Evolutionary conservation across 768 basidiomycete genomes (phyloP), one percentile per base, ranked within the genome.

Genomic region (Clavaria fumosa): DNA sequence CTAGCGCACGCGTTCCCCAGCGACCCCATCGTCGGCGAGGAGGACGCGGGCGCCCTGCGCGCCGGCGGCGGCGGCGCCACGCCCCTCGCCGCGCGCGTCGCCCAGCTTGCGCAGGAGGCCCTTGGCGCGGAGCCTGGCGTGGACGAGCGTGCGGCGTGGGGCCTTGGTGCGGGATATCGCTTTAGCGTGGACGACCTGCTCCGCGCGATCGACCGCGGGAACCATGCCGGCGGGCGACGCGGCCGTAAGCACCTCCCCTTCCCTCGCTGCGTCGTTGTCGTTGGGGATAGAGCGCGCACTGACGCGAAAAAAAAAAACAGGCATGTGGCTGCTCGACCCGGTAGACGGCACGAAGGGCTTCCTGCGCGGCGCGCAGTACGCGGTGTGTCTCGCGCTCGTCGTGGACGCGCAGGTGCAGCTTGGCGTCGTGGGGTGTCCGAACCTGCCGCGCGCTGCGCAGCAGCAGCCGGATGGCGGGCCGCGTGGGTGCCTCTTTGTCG

Each of bases 271-370:
- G 11, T 10, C 10, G 39, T 24, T 32, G 30, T 35, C 7, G 37
- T 22, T 26, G 22, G 19, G 26, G 40, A 7, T 12, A 19, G 12
- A 35, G 4, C 20, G 20, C 9, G 19, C 18, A 45, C 12, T 21
- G 7, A 22, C n/a, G 24, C 5, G 20, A 34, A 83, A n/a, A n/a
- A n/a, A n/a, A n/a, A n/a, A n/a, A n/a, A n/a, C n/a, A n/a, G 82
- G 80, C 19, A 77, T 82, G 66, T 88, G 84, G 84, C 82, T 80
- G 1, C 72, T 85, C 35, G 82, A 84, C 53, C 81, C 84, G 35
- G 88, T 95, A 41, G 89, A 93, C 55, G 90, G 90, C 5, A 95
- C 89, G 6, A 88, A 86, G 52, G 90, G 89, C 1, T 91, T 95
- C 64, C 64, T 93, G 15, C 72, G 90, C 3, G 86, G 86, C 3